Evolutionary conservation across 441 rosid genomes (phyloP).

Genomic region (Erodium texanum): DNA sequence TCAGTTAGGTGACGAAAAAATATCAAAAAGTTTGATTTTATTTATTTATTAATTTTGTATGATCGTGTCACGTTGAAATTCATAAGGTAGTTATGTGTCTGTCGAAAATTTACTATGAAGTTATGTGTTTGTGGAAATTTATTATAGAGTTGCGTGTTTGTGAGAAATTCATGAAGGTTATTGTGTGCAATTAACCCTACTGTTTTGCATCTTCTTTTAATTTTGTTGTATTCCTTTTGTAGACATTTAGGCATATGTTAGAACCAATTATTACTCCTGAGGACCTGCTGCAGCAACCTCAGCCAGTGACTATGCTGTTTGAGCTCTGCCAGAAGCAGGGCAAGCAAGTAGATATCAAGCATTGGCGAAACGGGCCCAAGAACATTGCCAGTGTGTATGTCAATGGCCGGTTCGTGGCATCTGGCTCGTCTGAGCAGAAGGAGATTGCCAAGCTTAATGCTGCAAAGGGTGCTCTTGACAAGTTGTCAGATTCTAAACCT

Average conservation of each 20-base stretch:
- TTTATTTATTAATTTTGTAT: too few species aligned
- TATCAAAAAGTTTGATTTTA: too few species aligned
- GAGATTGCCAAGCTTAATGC: conserved; percentile 35
- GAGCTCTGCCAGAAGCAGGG: conserved; percentile 59
- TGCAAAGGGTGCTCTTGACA: neutral
- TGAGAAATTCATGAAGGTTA: too few species aligned
- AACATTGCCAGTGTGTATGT: conserved; percentile 43
- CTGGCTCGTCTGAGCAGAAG: conserved; percentile 46
- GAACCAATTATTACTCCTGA: conserved; percentile 57
- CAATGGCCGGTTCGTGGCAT: conserved; percentile 40
- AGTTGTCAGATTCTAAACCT: too few species aligned
- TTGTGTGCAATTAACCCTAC: too few species aligned
- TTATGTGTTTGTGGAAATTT: too few species aligned
- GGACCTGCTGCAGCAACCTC: conserved; percentile 54
- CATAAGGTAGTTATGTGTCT: neutral
- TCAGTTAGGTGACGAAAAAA: too few species aligned
- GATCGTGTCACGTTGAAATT: too few species aligned
- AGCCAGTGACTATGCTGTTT: conserved; percentile 53
- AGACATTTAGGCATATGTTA: conserved; percentile 57
- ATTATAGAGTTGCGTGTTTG: too few species aligned
- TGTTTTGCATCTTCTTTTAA: neutral
- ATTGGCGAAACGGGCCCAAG: conserved; percentile 23
- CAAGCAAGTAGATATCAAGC: conserved; percentile 38
- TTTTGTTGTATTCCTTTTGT: conserved; percentile 4
- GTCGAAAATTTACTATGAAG: neutral